Percentiles rank a stretch among this genome's conserved stretches.
These are phyloP conservation scores for Tritrichomonas foetus DNA, from an alignment of 208 protist genomes.

Conservation along the genomic window DNA sequence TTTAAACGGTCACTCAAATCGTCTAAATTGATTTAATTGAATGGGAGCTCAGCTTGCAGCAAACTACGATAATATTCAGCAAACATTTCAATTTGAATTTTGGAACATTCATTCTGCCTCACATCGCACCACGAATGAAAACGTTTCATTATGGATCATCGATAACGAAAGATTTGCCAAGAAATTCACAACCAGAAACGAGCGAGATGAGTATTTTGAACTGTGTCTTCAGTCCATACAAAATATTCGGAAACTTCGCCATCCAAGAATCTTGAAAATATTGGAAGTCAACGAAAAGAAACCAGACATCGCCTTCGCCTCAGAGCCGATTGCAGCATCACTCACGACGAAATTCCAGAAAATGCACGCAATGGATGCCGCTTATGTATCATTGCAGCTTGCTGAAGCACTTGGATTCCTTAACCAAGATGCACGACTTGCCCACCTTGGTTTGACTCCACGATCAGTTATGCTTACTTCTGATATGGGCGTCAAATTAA, in stretches of 20 bases:
- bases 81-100: neutral
- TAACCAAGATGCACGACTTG: neutral
- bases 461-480: neutral
- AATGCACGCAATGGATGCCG: neutral
- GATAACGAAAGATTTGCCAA: neutral
- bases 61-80: neutral
- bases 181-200: neutral
- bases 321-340: neutral
- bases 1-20: too few relatives aligned
- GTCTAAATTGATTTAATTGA: neutral
- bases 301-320: neutral
- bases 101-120: neutral
- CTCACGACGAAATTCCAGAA: neutral
- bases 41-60: neutral
- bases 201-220: neutral
- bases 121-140: neutral
- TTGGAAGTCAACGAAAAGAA: neutral
- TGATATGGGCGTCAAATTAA: neutral
- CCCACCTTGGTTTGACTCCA: neutral
- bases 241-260: neutral
- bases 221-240: neutral
- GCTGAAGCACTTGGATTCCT: neutral
- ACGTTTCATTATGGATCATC: conserved; percentile 9
- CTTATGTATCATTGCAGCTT: conserved; percentile 19
- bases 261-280: neutral